phyloP scores from a whole-genome alignment of 345 rosid species.

The Eucalyptus paniculata region DNA sequence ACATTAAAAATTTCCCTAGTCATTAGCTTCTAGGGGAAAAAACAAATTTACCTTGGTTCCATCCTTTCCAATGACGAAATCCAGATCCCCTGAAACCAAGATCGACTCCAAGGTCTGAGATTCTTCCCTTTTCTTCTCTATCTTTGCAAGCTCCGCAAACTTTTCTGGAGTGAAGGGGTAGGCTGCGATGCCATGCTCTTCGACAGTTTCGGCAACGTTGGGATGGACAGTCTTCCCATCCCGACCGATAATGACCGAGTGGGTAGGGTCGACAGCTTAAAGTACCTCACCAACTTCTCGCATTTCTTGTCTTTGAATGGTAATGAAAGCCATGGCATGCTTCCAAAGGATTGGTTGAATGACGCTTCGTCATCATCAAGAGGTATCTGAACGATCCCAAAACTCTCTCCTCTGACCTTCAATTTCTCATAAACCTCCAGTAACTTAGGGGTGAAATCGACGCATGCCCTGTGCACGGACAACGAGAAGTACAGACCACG shows the following conservation, averaged over 20 bases:
- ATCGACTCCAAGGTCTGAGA: no score
- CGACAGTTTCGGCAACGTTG: not conserved
- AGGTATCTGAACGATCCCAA: conserved; percentile 15
- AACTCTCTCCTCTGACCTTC: conserved; percentile 14
- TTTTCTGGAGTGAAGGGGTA: conserved; percentile 1
- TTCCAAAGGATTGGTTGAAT: conserved; percentile 1
- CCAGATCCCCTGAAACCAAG: no score
- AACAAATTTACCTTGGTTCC: no score
- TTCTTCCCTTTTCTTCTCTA: not conserved
- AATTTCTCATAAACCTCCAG: conserved; percentile 5
- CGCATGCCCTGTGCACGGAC: not conserved
- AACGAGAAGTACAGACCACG: conserved; percentile 5
- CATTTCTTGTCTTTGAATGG: conserved; percentile 13
- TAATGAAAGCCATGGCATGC: conserved; percentile 19
- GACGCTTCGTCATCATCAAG: conserved; percentile 9
- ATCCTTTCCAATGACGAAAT: no score
- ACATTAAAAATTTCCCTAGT: not conserved
- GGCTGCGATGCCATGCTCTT: not conserved
- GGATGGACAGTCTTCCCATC: conserved; percentile 3
- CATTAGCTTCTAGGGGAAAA: not conserved
- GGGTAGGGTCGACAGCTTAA: not conserved
- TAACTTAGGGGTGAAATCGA: conserved; percentile 6
- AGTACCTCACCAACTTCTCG: not conserved
- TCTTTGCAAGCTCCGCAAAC: no score
- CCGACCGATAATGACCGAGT: not conserved